Evolutionary conservation across 169 alveolate genomes (phyloP).

Genomic region (Plasmodium knowlesi): DNA sequence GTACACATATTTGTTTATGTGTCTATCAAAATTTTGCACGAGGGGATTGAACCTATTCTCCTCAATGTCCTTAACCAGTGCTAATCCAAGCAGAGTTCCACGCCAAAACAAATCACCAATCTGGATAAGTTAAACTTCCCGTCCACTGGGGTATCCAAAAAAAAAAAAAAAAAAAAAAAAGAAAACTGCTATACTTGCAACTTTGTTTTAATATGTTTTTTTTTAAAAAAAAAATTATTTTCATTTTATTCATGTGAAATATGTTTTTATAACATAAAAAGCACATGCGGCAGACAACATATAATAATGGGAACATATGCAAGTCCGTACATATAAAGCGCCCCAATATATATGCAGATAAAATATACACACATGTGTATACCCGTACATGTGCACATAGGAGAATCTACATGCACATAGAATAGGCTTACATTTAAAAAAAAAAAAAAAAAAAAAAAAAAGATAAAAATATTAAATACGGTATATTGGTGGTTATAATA

Average conservation of each 20-base stretch:
- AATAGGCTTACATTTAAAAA: slow-evolving; percentile 17
- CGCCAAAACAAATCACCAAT: neutral
- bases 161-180: neutral
- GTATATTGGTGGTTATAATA: neutral
- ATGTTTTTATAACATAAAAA: neutral
- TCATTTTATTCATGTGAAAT: neutral
- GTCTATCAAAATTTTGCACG: neutral
- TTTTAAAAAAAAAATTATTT: neutral
- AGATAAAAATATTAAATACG: neutral
- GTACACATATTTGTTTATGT: neutral
- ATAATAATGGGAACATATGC: neutral
- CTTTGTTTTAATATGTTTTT: neutral
- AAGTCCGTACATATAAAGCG: neutral
- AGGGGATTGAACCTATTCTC: neutral
- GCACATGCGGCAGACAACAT: neutral
- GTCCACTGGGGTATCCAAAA: neutral
- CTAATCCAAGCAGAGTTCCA: neutral
- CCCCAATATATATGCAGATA: neutral
- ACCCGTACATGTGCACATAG: neutral
- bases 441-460: neutral
- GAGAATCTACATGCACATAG: neutral
- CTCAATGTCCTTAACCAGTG: neutral
- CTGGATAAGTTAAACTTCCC: neutral
- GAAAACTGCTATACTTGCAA: neutral
- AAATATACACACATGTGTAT: neutral